Evolutionary conservation across 2,329 filamentous ascomycete genomes (phyloP).

Genomic region (Ambrosiella cleistominuta): DNA sequence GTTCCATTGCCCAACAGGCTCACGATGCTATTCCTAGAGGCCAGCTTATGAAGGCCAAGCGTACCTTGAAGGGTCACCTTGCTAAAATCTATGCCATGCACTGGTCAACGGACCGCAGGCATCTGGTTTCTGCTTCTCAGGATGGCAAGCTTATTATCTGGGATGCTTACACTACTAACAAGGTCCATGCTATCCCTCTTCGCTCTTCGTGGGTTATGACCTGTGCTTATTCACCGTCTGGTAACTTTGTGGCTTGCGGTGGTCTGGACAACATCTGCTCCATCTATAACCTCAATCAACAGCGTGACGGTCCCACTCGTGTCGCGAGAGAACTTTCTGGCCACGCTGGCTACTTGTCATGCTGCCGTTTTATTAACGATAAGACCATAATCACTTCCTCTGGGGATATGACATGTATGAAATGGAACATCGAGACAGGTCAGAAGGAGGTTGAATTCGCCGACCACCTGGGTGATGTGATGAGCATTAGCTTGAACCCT

Average conservation of each 20-base stretch:
- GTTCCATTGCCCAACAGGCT: slow-evolving; percentile 78
- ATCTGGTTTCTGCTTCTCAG: slow-evolving; percentile 93
- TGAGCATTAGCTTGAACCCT: slow-evolving; percentile 99
- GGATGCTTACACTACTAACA: slow-evolving; percentile 99
- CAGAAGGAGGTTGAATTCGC: slow-evolving; percentile 96
- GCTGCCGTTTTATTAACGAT: slow-evolving; percentile 98
- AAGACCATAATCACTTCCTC: slow-evolving; percentile 94
- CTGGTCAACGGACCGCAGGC: slow-evolving; percentile 95
- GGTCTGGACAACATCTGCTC: slow-evolving; percentile 99
- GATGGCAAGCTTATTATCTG: slow-evolving; percentile 99
- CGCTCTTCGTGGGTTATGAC: slow-evolving; percentile 99
- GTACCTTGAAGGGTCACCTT: slow-evolving; percentile 90
- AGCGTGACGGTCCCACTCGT: slow-evolving; percentile 86
- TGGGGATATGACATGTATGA: slow-evolving; percentile 98
- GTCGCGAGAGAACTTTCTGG: slow-evolving; percentile 91
- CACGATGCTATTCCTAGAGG: slow-evolving; percentile 85
- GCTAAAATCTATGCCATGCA: slow-evolving; percentile 99
- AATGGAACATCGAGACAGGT: slow-evolving; percentile 98
- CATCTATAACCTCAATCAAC: slow-evolving; percentile 94
- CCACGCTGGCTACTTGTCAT: slow-evolving; percentile 91
- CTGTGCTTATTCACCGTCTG: slow-evolving; percentile 93
- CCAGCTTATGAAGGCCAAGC: slow-evolving; percentile 88
- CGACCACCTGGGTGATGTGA: slow-evolving; percentile 94
- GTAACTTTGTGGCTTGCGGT: slow-evolving; percentile 96
- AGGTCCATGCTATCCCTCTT: slow-evolving; percentile 94